Evolutionary conservation across 768 basidiomycete species (phyloP).

Genomic region (Lactarius indigo): DNA sequence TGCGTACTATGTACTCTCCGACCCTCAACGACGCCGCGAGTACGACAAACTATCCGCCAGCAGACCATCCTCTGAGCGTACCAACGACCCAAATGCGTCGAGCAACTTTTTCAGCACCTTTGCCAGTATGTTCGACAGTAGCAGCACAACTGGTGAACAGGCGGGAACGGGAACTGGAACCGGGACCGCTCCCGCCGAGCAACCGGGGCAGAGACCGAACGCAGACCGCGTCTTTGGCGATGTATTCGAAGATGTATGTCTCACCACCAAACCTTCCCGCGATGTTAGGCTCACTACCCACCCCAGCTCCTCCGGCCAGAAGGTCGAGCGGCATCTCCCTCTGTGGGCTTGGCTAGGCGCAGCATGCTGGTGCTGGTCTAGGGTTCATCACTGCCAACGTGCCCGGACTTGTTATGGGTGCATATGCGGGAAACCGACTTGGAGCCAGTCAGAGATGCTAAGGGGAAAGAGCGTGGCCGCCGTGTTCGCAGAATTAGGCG

Average conservation of each 20-base stretch:
- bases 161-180: slow-evolving; percentile 27
- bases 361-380: slow-evolving; percentile 59
- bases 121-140: slow-evolving; percentile 58
- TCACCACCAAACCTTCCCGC: not conserved
- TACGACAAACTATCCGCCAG: slow-evolving; percentile 68
- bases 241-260: slow-evolving; percentile 82
- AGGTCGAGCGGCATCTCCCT: slow-evolving; percentile 65
- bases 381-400: slow-evolving; percentile 63
- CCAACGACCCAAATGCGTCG: slow-evolving; percentile 63
- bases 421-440: slow-evolving; percentile 83
- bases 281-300: too few relatives aligned
- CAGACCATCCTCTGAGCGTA: slow-evolving; percentile 46
- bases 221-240: slow-evolving; percentile 82
- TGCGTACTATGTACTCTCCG: slow-evolving; percentile 91
- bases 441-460: slow-evolving; percentile 91
- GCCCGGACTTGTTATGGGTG: slow-evolving; percentile 83
- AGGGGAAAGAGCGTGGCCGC: slow-evolving; percentile 88
- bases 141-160: slow-evolving; percentile 28
- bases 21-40: slow-evolving; percentile 64
- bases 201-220: slow-evolving; percentile 51
- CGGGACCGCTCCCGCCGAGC: slow-evolving; percentile 31
- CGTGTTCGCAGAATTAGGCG: slow-evolving; percentile 76
- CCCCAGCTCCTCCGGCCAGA: slow-evolving; percentile 76
- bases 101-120: slow-evolving; percentile 76
- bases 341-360: slow-evolving; percentile 78